Conservation (phyloP, 805 yeast genomes). For the Ogataea zsoltii region DNA sequence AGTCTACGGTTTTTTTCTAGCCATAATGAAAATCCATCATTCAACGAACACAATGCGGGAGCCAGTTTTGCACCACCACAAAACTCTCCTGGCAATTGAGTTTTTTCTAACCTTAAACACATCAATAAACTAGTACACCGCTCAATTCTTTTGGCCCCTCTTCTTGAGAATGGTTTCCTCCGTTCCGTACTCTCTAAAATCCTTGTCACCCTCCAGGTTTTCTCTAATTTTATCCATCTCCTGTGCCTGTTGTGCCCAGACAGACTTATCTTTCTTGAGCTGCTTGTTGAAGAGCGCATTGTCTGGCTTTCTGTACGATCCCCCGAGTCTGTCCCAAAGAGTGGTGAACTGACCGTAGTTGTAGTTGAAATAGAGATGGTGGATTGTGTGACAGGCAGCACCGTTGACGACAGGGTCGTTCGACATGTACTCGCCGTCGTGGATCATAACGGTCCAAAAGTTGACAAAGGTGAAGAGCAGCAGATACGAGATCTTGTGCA, state of each 20-base stretch:
- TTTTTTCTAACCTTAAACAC: too few relatives aligned
- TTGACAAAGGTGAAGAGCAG: slow-evolving; percentile 86
- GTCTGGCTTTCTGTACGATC: slow-evolving; percentile 92
- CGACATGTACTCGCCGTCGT: slow-evolving; percentile 94
- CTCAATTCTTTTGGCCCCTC: slow-evolving; percentile 9
- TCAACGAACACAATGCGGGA: too few relatives aligned
- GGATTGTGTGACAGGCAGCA: slow-evolving; percentile 97
- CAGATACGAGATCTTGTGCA: slow-evolving; percentile 84
- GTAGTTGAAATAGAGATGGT: slow-evolving; percentile 95
- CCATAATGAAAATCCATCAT: background rate
- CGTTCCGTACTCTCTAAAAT: slow-evolving; percentile 70
- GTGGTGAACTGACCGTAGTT: slow-evolving; percentile 99
- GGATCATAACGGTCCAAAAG: slow-evolving; percentile 98
- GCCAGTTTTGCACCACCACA: too few relatives aligned
- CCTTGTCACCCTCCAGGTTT: slow-evolving; percentile 78
- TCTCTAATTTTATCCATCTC: slow-evolving; percentile 79
- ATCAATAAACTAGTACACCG: too few relatives aligned
- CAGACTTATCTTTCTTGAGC: slow-evolving; percentile 53
- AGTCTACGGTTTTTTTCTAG: background rate
- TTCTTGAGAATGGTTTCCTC: slow-evolving; percentile 39
- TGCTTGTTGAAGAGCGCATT: slow-evolving; percentile 73
- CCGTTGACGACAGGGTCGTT: slow-evolving; percentile 95
- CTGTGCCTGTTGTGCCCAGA: slow-evolving; percentile 70
- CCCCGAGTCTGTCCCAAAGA: slow-evolving; percentile 95
- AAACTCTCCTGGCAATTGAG: too few relatives aligned